phyloP scores from a whole-genome alignment of 75 land plant genomes.

The Larix kaempferi region DNA sequence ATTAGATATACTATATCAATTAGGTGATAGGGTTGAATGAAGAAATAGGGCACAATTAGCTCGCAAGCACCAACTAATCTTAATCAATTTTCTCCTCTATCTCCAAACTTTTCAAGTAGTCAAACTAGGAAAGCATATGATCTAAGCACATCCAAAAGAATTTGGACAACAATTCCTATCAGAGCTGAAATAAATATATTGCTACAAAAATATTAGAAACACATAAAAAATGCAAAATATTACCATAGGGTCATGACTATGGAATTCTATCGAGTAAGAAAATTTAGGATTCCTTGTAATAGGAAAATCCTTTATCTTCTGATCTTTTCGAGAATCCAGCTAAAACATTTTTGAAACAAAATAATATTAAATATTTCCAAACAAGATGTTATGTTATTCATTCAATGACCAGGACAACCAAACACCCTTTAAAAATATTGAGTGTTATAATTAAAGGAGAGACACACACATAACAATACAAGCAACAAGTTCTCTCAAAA shows the following conservation, averaged over 20 bases:
- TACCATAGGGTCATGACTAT: constrained; percentile 97
- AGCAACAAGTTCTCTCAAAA: background rate
- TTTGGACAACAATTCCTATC: constrained; percentile 2
- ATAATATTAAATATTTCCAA: background rate
- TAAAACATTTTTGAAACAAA: background rate
- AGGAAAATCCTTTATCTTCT: constrained; percentile 64
- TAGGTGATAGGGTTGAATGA: constrained; percentile 83
- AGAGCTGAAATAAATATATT: background rate
- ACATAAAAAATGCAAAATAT: background rate
- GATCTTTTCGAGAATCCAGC: constrained; percentile 49
- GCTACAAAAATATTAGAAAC: background rate
- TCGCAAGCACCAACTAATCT: constrained; percentile 90
- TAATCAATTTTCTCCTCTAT: constrained; percentile 98
- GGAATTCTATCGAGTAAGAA: constrained; percentile 90
- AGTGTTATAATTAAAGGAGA: background rate
- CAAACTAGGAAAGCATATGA: constrained; percentile 52
- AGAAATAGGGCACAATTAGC: constrained; percentile 90
- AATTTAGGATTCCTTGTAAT: constrained; percentile 80
- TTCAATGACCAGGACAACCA: background rate
- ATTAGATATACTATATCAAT: too few species aligned
- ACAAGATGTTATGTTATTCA: background rate
- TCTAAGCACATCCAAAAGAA: background rate
- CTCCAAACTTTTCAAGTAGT: constrained; percentile 96
- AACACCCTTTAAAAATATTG: background rate
- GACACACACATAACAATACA: background rate